phyloP scores from a whole-genome alignment of 345 rosid genomes.

The Aquilaria yunnanensis region DNA sequence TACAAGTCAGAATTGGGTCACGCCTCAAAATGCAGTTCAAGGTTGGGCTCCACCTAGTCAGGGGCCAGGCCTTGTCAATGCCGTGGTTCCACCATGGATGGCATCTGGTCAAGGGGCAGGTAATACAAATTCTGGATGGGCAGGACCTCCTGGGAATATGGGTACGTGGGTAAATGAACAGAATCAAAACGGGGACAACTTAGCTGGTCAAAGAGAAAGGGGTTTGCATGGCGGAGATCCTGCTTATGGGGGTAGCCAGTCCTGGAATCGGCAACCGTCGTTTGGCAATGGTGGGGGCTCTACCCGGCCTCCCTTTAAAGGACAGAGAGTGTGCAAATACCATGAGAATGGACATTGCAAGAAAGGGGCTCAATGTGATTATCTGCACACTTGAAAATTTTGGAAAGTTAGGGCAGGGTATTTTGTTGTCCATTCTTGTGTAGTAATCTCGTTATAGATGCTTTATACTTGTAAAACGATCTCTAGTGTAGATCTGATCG shows the following conservation, averaged over 20 bases:
- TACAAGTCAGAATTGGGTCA: slow-evolving; percentile 51
- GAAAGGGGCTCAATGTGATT: slow-evolving; percentile 74
- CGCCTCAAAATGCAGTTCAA: slow-evolving; percentile 26
- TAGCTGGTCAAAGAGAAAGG: slow-evolving; percentile 33
- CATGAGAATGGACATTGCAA: slow-evolving; percentile 61
- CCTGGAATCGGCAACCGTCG: slow-evolving; percentile 53
- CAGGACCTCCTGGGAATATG: slow-evolving; percentile 31
- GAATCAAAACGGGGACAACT: slow-evolving; percentile 50
- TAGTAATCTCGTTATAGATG: slow-evolving; percentile 15
- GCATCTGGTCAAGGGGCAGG: slow-evolving; percentile 44
- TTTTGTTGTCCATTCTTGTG: slow-evolving; percentile 29
- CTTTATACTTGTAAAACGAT: slow-evolving; percentile 12
- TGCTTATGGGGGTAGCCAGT: slow-evolving; percentile 46
- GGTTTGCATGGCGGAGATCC: slow-evolving; percentile 42
- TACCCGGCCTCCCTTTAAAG: slow-evolving; percentile 32
- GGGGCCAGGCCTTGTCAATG: slow-evolving; percentile 33
- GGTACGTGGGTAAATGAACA: slow-evolving; percentile 48
- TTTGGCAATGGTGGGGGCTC: slow-evolving; percentile 38
- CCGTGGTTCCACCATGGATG: slow-evolving; percentile 37
- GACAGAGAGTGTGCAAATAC: slow-evolving; percentile 57
- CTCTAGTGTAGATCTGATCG: slow-evolving; percentile 1
- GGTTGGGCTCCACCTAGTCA: slow-evolving; percentile 54
- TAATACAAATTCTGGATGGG: slow-evolving; percentile 29
- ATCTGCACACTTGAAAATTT: slow-evolving; percentile 39
- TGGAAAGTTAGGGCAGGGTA: slow-evolving; percentile 17